phyloP scores from a whole-genome alignment of 805 yeast genomes.

The Lipomyces chichibuensis region DNA sequence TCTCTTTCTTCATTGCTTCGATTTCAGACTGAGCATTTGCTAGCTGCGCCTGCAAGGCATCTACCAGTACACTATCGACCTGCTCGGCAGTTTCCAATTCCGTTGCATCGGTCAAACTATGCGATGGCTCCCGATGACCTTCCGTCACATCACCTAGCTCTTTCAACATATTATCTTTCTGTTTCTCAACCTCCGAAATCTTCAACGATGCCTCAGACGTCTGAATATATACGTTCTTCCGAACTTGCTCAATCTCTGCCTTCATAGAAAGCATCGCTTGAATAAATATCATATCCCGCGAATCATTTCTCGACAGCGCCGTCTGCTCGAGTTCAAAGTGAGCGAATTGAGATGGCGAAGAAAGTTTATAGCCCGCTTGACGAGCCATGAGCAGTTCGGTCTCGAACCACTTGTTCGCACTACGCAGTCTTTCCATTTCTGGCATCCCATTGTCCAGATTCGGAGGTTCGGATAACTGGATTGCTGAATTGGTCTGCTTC shows the following conservation, averaged over 20 bases:
- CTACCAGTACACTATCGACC: not conserved
- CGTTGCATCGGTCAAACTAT: not conserved
- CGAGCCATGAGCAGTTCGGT: conserved; percentile 37
- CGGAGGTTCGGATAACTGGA: not conserved
- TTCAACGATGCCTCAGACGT: conserved; percentile 23
- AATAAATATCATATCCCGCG: conserved; percentile 16
- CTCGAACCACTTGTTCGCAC: conserved; percentile 35
- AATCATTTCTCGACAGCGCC: conserved; percentile 2
- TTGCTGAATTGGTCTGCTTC: not conserved
- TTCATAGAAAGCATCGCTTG: conserved; percentile 33
- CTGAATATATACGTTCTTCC: conserved; percentile 20
- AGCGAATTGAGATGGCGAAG: conserved; percentile 19
- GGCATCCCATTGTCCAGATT: conserved; percentile 5
- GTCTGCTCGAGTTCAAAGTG: conserved; percentile 21
- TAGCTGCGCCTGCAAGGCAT: not conserved
- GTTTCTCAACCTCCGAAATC: conserved; percentile 20
- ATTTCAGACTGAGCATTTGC: not conserved
- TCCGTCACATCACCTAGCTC: conserved; percentile 15
- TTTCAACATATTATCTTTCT: conserved; percentile 23
- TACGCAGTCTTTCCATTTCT: conserved; percentile 25
- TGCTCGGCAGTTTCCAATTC: not conserved
- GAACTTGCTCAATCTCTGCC: conserved; percentile 33
- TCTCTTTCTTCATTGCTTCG: conserved; percentile 1
- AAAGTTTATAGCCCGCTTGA: conserved; percentile 30
- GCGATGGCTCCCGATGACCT: not conserved